Evolutionary conservation across 192 early-diverging fungal genomes (phyloP), one percentile per base, ranked within the genome.

Genomic region (Rhizoclosmatium sp.): DNA sequence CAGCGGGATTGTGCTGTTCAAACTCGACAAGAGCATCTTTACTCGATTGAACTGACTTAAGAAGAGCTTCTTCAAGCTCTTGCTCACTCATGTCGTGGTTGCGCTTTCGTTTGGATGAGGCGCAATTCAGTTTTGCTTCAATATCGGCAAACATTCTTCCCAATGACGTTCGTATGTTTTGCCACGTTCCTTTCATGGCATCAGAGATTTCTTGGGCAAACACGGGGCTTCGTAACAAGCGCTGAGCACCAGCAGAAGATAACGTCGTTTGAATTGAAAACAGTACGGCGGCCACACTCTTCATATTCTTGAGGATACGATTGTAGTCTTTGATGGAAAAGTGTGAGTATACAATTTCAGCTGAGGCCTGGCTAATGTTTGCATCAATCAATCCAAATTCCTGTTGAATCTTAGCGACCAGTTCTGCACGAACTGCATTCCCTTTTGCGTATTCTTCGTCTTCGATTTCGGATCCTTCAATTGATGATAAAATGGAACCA

Each of bases 321-420:
- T n/a, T 61, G 58, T 71, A 75, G 59, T 80, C 65, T 45, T 51
- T 75, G 71, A 80, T 73, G 31, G 48, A 48, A 23, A 69, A 69
- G 56, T 69, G 71, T 7, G 79, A 75, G 56, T 75, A 75, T 41
- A 21, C 42, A 42, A 80, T 48, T 69, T 80, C 79, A 4, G 72
- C 79, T n/a, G 61, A 47, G 3, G 73, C 79, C 31, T 73, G 71
- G n/a, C 75, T 49, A 46, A 80, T 65, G 5, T 71, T 80, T n/a
- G 51, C 42, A 31, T 61, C 65, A 58, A 80, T 66, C 44, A 5
- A 44, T 3, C 47, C 71, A 21, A 80, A 60, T 1, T 66, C 42
- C 7, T 5, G 19, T 47, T 67, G 60, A 23, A 80, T 73, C 7
- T 21, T 54, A 7, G 59, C 45, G 9, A 80, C 72, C 14, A 75